Evolutionary conservation across 768 basidiomycete species (phyloP), one percentile per base, ranked within the genome.

Genomic region (Rhizopogon vulgaris): DNA sequence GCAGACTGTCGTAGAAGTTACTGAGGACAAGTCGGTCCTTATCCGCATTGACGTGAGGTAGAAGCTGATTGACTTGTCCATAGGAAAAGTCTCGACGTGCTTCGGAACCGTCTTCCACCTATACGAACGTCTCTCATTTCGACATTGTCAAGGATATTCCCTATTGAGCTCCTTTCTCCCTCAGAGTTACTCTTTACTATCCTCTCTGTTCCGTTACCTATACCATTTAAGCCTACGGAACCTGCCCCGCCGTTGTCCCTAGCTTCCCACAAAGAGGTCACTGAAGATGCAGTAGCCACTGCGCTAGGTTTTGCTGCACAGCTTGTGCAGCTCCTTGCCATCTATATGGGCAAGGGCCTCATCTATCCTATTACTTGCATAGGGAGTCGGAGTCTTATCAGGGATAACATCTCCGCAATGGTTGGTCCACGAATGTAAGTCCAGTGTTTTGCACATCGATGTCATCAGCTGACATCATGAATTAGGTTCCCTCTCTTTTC

Each of bases 351-450:
- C 1, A 84, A 84, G 55, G 73, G 77, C 22, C 69, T 98, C 38
- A 78, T 89, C 12, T 98, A 99, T 71, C 92, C 94, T 22, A 78
- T 98, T 46, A 92, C 88, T 17, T 94, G 83, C 67, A 78, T 90
- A 45, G 94, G 93, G 2, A 97, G 94, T 59, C 77, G 90, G 56
- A 96, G 93, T 69, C 66, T 94, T 55, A 90, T 98, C 55, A 82
- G 83, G 63, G 96, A 99, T 71, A 85, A 85, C 11, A 94, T 97
- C 46, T 94, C 91, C 43, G 84, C 87, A 12, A 96, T 98, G 88
- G 85, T 93, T 52, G 96, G 96, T 3, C 94, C 94, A 8, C 75
- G 95, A 67, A 88, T 93, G 92, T 95, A 61, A 69, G 88, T 75
- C 14, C 45, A 25, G 48, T 38, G n/a, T 55, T 48, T 42, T 8